Evolutionary conservation across 2,329 filamentous ascomycete genomes (phyloP).

Genomic region (Epichloe baconii): DNA sequence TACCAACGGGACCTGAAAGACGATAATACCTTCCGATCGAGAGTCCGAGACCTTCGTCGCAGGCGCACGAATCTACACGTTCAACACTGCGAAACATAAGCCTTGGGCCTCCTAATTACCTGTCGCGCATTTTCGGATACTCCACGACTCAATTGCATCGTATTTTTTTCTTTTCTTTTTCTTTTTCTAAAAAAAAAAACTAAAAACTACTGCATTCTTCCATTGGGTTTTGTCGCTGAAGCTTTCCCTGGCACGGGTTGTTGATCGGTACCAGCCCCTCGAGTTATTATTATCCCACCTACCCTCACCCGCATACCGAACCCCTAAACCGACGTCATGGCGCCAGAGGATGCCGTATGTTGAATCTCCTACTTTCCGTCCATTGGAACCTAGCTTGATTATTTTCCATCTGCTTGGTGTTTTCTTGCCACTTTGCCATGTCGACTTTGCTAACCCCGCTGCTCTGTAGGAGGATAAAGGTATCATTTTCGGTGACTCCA

Average conservation of each 20-base stretch:
- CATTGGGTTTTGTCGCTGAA: not conserved
- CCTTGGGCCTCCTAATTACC: not conserved
- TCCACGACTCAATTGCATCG: not conserved
- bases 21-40: not conserved
- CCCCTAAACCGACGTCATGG: slow-evolving; percentile 12
- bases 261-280: not conserved
- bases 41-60: not conserved
- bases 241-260: not conserved
- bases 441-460: slow-evolving; percentile 10
- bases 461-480: not conserved
- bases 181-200: not conserved
- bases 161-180: not conserved
- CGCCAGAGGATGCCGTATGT: slow-evolving; percentile 22
- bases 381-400: not conserved
- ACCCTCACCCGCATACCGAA: not conserved
- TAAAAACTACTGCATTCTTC: not conserved
- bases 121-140: not conserved
- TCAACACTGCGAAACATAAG: not conserved
- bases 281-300: not conserved
- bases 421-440: not conserved
- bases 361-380: not conserved
- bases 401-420: not conserved
- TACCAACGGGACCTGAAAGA: not conserved
- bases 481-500: slow-evolving; percentile 48
- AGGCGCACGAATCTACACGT: not conserved